Percentiles rank a stretch among this genome's conserved stretches.
phyloP scores from a whole-genome alignment of 1,284 basidiomycete species.

The Cutaneotrichosporon cyanovorans region DNA sequence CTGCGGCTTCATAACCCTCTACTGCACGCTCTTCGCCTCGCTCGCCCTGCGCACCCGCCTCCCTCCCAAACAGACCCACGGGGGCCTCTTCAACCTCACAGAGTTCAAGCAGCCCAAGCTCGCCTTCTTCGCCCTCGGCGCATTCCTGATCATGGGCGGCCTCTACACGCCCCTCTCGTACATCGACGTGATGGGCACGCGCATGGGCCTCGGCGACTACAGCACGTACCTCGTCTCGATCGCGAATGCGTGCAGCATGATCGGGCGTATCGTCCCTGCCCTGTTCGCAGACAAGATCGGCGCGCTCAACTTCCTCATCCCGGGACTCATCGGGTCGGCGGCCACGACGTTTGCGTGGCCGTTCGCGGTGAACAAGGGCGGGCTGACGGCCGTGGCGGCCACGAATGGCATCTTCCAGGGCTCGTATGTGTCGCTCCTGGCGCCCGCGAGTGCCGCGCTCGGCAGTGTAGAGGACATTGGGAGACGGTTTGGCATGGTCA shows the following conservation, averaged over 20 bases:
- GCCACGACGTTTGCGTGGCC: constrained; percentile 26
- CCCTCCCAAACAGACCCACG: constrained; percentile 18
- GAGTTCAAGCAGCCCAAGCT: constrained; percentile 14
- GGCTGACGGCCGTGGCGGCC: constrained; percentile 15
- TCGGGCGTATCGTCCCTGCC: constrained; percentile 17
- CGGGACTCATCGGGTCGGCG: constrained; percentile 12
- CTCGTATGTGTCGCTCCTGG: constrained; percentile 22
- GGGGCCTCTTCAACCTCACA: constrained; percentile 18
- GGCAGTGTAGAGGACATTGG: constrained; percentile 24
- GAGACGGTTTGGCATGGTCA: constrained; percentile 22
- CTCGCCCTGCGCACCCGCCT: constrained; percentile 15
- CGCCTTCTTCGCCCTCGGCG: constrained; percentile 8
- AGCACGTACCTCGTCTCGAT: constrained; percentile 19
- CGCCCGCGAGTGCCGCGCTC: constrained; percentile 21
- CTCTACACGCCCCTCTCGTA: constrained; percentile 20
- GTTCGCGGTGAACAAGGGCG: constrained; percentile 11
- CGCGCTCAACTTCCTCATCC: constrained; percentile 19
- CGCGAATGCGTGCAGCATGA: constrained; percentile 16
- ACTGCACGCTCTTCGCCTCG: constrained; percentile 12
- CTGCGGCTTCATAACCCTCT: constrained; percentile 16
- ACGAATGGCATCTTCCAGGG: constrained; percentile 24
- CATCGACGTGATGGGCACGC: constrained; percentile 14
- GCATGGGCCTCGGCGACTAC: constrained; percentile 14
- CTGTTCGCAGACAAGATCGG: constrained; percentile 18
- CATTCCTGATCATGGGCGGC: constrained; percentile 14